Evolutionary conservation across 495 filamentous ascomycete genomes (phyloP), one percentile per base, ranked within the genome.

Genomic region (Darksidea phi): DNA sequence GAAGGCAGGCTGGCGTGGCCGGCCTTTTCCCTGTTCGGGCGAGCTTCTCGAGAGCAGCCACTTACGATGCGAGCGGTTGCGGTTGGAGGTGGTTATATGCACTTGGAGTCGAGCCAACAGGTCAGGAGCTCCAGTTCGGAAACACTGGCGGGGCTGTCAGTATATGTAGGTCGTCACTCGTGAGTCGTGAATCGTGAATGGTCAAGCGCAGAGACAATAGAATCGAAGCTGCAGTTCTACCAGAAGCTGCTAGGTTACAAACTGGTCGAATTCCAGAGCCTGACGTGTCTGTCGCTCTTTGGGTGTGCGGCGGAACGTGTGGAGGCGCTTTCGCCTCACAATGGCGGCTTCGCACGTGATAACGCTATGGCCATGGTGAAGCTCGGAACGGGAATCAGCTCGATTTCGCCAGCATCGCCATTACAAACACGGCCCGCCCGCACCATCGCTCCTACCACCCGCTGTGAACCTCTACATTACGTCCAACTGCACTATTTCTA

Each of bases 281-380:
- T 52, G 63, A 66, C 63, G 63, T 66, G 63, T 66, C 63, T 61
- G 12, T 7, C 28, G 32, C 18, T 57, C 51, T 55, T 36, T 66
- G 63, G 63, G 42, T 10, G n/a, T n/a, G n/a, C n/a, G 18, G 52
- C 42, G 61, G 47, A 47, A 58, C 53, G 53, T 36, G 61, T 57
- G 23, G 20, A 48, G 32, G 26, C 23, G 10, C 17, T 41, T 24
- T 2, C 42, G 13, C 11, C 20, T 42, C 12, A 26, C 32, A 47
- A 25, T 23, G 10, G 54, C 54, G 41, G 20, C 24, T 17, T 10
- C 12, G 53, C 45, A 53, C 61, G 52, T 50, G 45, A 56, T 21
- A 43, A 32, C 59, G 48, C 54, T 57, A 47, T 1, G 10, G 48
- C 41, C 26, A 23, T 26, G 21, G 23, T 36, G 50, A 45, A 53